Evolutionary conservation across 2,329 filamentous ascomycete genomes (phyloP), one percentile per base, ranked within the genome.

Genomic region (Ophiostoma montium): DNA sequence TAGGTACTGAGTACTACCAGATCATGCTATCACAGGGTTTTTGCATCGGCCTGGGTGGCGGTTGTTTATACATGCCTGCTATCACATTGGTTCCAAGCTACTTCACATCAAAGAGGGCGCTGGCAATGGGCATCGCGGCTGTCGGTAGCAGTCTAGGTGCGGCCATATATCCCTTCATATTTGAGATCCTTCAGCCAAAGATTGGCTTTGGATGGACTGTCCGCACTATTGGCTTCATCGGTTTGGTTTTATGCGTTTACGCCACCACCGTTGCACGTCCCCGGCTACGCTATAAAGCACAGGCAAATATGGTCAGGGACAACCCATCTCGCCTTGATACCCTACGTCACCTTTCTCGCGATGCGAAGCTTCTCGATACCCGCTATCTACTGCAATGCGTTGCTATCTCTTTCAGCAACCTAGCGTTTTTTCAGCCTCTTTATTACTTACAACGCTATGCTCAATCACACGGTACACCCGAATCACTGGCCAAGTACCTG

Each of bases 101-200:
- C 49, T 85, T 84, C 55, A 66, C 66, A 9, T 70, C 62, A n/a
- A 72, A 73, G n/a, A 69, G 75, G 4, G 71, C 70, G 0, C 63
- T 82, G 2, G 80, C 80, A 1, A 67, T 84, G 16, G 76, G 76
- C 0, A 67, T 80, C 8, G 69, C 70, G 10, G 75, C 78, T 0
- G 72, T 71, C 0, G 82, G 82, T 1, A 76, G 75, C 23, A 72
- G 71, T 0, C 74, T 74, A 0, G 82, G 81, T 1, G 80, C 46
- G 3, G 27, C 42, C n/a, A 13, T 53, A 2, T 54, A 51, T 21
- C 54, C 54, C 10, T 23, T 54, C 6, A 16, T 51, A 9, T 51
- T 55, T 41, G 38, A 30, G 19, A n/a, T 13, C 27, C 21, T 41
- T 3, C 12, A 27, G 19, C 38, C 38, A 8, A 30, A 27, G 15